phyloP scores from a whole-genome alignment of 495 filamentous ascomycete species.

The Usnea hakonensis region DNA sequence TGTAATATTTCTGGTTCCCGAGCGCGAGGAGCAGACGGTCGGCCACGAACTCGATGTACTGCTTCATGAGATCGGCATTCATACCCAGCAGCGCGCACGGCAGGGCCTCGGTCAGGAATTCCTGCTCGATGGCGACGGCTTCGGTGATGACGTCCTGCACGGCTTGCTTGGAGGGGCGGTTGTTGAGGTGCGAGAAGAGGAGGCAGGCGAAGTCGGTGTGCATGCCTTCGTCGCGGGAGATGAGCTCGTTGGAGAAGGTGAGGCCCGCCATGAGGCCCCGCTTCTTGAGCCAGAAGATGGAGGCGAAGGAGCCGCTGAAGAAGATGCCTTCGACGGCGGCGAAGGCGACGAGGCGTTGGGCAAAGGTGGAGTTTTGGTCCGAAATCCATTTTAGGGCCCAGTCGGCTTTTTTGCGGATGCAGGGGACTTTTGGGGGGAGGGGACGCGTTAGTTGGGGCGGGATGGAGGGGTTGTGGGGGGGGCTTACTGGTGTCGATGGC shows the following conservation, averaged over 20 bases:
- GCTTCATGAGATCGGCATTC: slow-evolving; percentile 95
- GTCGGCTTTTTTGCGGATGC: slow-evolving; percentile 95
- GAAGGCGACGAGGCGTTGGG: slow-evolving; percentile 91
- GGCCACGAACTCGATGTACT: slow-evolving; percentile 99
- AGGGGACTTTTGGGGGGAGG: slow-evolving; percentile 75
- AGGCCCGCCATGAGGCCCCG: slow-evolving; percentile 97
- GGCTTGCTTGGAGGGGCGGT: slow-evolving; percentile 72
- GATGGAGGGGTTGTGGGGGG: not conserved
- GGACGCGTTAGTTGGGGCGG: slow-evolving; percentile 28
- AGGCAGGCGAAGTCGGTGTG: slow-evolving; percentile 99
- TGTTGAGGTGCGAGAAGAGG: slow-evolving; percentile 89
- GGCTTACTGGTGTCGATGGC: slow-evolving; percentile 89
- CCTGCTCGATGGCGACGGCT: slow-evolving; percentile 90
- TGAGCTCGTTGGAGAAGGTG: slow-evolving; percentile 99
- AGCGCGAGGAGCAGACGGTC: slow-evolving; percentile 88
- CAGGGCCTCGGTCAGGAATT: slow-evolving; percentile 94
- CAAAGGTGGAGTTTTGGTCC: slow-evolving; percentile 87
- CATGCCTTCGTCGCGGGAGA: slow-evolving; percentile 98
- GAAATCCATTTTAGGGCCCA: slow-evolving; percentile 95
- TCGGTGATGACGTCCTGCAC: slow-evolving; percentile 86
- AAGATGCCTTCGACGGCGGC: slow-evolving; percentile 99
- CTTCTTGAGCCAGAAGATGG: slow-evolving; percentile 99
- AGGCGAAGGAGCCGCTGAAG: slow-evolving; percentile 98
- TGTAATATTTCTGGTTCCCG: slow-evolving; percentile 89
- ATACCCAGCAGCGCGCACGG: slow-evolving; percentile 90